These are phyloP conservation scores for Ustilago tritici DNA, from an alignment of 1,284 basidiomycete genomes.

Conservation along the genomic window DNA sequence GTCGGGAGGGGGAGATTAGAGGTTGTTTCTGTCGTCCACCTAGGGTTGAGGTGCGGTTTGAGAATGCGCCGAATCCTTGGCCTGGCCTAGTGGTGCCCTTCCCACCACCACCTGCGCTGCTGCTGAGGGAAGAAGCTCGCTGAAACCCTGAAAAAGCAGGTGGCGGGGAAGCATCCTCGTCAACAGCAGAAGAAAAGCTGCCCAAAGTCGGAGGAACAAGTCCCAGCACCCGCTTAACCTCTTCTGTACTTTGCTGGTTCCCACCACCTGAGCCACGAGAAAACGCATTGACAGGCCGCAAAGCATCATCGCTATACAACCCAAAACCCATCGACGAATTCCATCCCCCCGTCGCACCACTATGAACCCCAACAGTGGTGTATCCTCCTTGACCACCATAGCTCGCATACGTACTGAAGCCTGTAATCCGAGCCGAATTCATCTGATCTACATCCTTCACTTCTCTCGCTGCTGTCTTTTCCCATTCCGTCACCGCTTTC, in stretches of 20 bases:
- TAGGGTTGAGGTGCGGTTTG: constrained; percentile 2
- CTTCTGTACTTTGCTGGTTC: constrained; percentile 7
- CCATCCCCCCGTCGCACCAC: constrained; percentile 43
- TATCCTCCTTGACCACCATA: constrained; percentile 42
- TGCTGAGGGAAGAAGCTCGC: constrained; percentile 33
- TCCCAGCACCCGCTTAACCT: constrained; percentile 17
- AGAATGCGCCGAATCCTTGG: constrained; percentile 11
- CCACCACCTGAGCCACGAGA: neutral
- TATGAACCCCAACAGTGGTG: constrained; percentile 30
- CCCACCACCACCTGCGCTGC: neutral
- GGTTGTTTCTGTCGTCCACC: constrained; percentile 21
- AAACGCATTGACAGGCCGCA: constrained; percentile 10
- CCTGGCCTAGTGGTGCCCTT: neutral
- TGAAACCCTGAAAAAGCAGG: constrained; percentile 33
- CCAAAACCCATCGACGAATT: constrained; percentile 46
- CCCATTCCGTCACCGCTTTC: constrained; percentile 21
- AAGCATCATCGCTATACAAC: constrained; percentile 21
- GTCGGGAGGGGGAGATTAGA: constrained; percentile 35
- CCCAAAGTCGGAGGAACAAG: constrained; percentile 25
- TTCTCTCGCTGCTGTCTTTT: constrained; percentile 26
- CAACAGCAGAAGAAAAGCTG: constrained; percentile 36
- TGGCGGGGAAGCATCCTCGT: constrained; percentile 28
- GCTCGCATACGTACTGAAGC: constrained; percentile 37
- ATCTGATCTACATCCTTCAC: constrained; percentile 38
- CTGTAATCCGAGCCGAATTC: constrained; percentile 37